Conservation (phyloP, 345 rosid genomes). For the Camelina sativa region DNA sequence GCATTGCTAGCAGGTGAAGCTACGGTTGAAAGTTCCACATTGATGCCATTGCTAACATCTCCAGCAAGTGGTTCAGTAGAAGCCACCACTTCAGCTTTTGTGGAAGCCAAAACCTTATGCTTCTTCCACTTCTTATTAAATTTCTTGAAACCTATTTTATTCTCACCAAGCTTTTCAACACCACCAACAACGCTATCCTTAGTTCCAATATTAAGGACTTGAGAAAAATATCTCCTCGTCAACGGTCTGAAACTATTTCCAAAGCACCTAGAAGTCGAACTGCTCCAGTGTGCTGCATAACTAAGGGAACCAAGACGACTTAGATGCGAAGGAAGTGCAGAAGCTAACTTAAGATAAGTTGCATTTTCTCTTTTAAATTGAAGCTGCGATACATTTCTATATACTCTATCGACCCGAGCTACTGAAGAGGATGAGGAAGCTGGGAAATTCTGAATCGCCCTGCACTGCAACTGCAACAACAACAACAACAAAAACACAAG, state of each 20-base stretch:
- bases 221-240: conserved; percentile 51
- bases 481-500: not conserved
- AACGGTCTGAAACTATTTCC: conserved; percentile 33
- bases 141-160: conserved; percentile 31
- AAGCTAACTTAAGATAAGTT: conserved; percentile 31
- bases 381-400: conserved; percentile 42
- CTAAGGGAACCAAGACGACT: conserved; percentile 33
- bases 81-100: conserved; percentile 33
- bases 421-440: conserved; percentile 31
- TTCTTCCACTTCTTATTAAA: conserved; percentile 47
- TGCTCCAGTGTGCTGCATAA: conserved; percentile 35
- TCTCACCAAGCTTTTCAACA: conserved; percentile 34
- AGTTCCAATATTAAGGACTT: conserved; percentile 34
- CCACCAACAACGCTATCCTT: conserved; percentile 30
- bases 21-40: conserved; percentile 39
- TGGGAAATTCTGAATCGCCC: conserved; percentile 43
- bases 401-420: conserved; percentile 29
- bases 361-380: conserved; percentile 40
- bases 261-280: conserved; percentile 35
- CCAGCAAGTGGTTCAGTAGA: conserved; percentile 43
- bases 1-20: conserved; percentile 34
- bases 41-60: conserved; percentile 35
- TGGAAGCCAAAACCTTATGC: conserved; percentile 47
- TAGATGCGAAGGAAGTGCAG: conserved; percentile 31
- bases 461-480: conserved; percentile 49